These are phyloP conservation scores for Suhomyces wounanorum DNA, from an alignment of 1,139 yeast species.

Conservation along the genomic window DNA sequence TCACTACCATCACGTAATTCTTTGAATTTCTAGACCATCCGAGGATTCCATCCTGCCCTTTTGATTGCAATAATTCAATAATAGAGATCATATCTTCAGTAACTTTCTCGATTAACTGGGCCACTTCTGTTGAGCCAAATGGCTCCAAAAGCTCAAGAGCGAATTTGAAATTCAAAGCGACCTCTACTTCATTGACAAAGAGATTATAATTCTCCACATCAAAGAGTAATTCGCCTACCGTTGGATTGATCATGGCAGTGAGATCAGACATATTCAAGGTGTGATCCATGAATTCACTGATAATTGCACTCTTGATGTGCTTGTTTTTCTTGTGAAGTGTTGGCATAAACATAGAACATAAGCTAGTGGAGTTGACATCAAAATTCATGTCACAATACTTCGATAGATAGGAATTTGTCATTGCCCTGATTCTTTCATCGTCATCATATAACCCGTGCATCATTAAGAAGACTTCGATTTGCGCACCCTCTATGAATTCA, in stretches of 20 bases:
- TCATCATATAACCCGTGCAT: constrained; percentile 55
- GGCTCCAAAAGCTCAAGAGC: neutral
- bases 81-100: constrained; percentile 2
- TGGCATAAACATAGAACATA: constrained; percentile 13
- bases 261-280: constrained; percentile 1
- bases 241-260: neutral
- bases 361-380: constrained; percentile 28
- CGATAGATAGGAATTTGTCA: constrained; percentile 37
- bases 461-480: constrained; percentile 11
- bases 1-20: constrained; percentile 12
- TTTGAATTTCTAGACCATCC: constrained; percentile 25
- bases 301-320: constrained; percentile 3
- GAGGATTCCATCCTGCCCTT: constrained; percentile 17
- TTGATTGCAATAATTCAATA: constrained; percentile 4
- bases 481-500: constrained; percentile 1
- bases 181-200: constrained; percentile 27
- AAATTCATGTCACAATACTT: constrained; percentile 21
- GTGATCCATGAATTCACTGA: constrained; percentile 2
- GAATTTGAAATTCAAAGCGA: constrained; percentile 4
- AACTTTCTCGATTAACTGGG: neutral
- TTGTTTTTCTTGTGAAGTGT: neutral
- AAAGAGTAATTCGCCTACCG: constrained; percentile 21
- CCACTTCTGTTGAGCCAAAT: neutral
- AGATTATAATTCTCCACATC: constrained; percentile 37
- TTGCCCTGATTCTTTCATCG: constrained; percentile 50